phyloP scores from a whole-genome alignment of 805 yeast genomes.

The Ogataea allantospora region DNA sequence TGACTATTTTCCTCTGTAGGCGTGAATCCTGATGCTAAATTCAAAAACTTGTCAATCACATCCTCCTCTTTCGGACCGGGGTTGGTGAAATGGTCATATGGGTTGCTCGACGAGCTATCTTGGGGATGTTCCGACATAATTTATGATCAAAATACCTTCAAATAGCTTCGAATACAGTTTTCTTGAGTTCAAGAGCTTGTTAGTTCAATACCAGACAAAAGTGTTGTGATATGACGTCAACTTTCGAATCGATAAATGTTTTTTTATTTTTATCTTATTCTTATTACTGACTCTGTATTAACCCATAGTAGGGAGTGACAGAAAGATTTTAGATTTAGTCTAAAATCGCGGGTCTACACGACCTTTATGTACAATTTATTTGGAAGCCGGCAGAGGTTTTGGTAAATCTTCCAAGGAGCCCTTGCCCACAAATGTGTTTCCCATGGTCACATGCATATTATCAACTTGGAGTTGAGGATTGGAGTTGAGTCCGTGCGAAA shows the following conservation, averaged over 20 bases:
- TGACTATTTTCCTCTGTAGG: constrained; percentile 2
- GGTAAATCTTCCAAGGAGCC: constrained; percentile 24
- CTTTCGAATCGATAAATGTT: too few species aligned
- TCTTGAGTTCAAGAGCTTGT: too few species aligned
- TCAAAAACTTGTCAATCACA: constrained; percentile 10
- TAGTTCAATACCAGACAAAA: too few species aligned
- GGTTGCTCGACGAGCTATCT: constrained; percentile 1
- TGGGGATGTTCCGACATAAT: neutral
- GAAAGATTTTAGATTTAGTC: too few species aligned
- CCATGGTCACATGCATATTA: constrained; percentile 20
- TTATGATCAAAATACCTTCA: neutral
- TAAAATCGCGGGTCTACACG: constrained; percentile 1
- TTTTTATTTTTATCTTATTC: too few species aligned
- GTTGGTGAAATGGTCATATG: neutral
- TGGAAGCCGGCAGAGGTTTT: constrained; percentile 12
- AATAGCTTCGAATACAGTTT: too few species aligned
- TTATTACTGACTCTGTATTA: too few species aligned
- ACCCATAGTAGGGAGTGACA: too few species aligned
- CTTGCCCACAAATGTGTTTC: constrained; percentile 22
- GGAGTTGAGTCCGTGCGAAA: constrained; percentile 30
- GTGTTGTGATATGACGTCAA: too few species aligned
- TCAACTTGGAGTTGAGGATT: constrained; percentile 34
- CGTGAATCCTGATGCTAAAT: constrained; percentile 4
- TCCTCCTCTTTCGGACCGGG: constrained; percentile 6
- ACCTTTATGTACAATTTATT: constrained; percentile 11